Evolutionary conservation across 345 rosid species (phyloP), one percentile per base, ranked within the genome.

Genomic region (Moricandia moricandioides): DNA sequence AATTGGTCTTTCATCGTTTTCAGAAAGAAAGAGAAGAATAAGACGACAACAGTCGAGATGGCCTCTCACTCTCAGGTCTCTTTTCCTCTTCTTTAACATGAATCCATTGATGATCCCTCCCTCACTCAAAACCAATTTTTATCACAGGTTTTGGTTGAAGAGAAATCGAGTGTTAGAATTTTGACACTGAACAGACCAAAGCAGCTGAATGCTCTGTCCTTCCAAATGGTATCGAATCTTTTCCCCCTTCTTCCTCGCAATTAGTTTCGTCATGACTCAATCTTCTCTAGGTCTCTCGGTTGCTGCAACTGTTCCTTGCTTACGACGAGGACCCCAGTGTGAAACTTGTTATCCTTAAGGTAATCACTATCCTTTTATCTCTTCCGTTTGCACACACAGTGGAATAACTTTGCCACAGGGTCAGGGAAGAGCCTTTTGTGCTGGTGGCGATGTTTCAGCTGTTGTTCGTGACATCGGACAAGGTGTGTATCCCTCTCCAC

Each of bases 381-480:
- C 6, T n/a, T 65, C 24, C 7, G 16, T 52, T 52, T 35, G 14
- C 43, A 16, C 18, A 31, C 21, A 34, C 16, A 3, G 24, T 24
- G 31, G 16, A 51, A 59, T 62, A 33, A 65, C 65, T 43, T 9
- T 27, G 18, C 37, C 26, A 18, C 39, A 90, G 98, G 95, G 95
- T 6, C 86, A 82, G 52, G 98, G 98, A 75, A 85, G 91, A 83
- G 88, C 96, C 33, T 91, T 93, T 65, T 91, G 85, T 75, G 93
- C 92, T 7, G 96, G 96, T 54, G 97, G 97, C 37, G 98, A 93
- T 81, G 92, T 88, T 62, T 83, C 88, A 37, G 80, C 89, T 57
- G 86, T 91, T 35, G 66, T 6, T 34, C 47, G 47, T 35, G 29
- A 62, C 66, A 62, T 62, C 47, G 4, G 4, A 61, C 65, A 16